Conservation (phyloP, 108 stramenopile species). For the Aurantiochytrium sp. region DNA sequence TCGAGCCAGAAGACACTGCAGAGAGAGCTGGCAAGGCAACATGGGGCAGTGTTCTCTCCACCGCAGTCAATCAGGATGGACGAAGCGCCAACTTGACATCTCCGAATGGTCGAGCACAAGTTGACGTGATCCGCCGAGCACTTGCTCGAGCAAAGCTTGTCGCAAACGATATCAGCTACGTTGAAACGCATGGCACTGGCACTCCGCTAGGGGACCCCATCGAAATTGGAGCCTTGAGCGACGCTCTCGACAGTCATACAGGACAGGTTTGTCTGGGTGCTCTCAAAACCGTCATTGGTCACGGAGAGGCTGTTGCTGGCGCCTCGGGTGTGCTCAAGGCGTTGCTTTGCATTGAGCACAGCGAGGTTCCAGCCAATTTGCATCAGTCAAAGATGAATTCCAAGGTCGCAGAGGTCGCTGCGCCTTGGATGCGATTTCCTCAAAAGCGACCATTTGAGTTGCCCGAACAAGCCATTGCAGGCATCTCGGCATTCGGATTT, state of each 20-base stretch:
- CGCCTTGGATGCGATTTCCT: background rate
- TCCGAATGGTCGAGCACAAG: conserved; percentile 25
- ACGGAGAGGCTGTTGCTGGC: conserved; percentile 28
- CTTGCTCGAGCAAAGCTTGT: background rate
- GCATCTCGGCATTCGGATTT: conserved; percentile 24
- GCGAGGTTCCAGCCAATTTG: background rate
- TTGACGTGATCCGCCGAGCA: background rate
- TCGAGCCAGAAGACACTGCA: background rate
- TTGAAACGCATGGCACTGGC: conserved; percentile 32
- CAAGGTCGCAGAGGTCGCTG: background rate
- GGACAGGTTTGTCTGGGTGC: background rate
- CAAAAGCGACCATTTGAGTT: background rate
- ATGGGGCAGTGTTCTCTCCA: background rate
- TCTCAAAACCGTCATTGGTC: conserved; percentile 25
- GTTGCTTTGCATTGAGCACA: background rate
- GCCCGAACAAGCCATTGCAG: background rate
- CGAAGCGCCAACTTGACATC: conserved; percentile 25
- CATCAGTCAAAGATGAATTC: background rate
- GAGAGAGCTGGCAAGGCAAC: background rate
- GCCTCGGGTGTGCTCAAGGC: conserved; percentile 13
- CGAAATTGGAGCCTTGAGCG: conserved; percentile 2
- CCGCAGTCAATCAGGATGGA: conserved; percentile 28
- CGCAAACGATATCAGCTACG: background rate
- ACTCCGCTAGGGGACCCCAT: conserved; percentile 29
- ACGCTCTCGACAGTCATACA: background rate